Conservation (phyloP, 495 filamentous ascomycete genomes). For the Cercophora newfieldiana region DNA sequence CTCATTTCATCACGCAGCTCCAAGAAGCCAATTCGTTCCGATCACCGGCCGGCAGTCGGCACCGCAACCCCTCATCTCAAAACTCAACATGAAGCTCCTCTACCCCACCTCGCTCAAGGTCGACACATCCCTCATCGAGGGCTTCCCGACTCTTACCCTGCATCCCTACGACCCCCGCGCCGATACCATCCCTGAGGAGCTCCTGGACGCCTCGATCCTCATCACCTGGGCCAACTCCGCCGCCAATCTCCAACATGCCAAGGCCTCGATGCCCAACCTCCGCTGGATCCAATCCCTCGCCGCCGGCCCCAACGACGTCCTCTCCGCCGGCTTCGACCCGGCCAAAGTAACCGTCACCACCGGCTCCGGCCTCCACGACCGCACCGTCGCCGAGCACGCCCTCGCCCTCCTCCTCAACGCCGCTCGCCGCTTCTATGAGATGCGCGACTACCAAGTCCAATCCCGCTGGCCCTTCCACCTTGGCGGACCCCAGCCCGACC, state of each 20-base stretch:
- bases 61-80: not conserved
- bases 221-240: constrained; percentile 58
- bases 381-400: constrained; percentile 60
- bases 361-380: constrained; percentile 61
- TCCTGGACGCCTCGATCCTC: constrained; percentile 55
- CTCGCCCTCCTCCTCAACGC: constrained; percentile 53
- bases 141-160: constrained; percentile 50
- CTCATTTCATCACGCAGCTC: no score
- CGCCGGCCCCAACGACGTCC: constrained; percentile 62
- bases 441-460: constrained; percentile 57
- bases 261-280: constrained; percentile 48
- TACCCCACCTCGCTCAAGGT: constrained; percentile 60
- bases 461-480: constrained; percentile 57
- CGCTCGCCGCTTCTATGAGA: constrained; percentile 55
- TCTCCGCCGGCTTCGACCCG: constrained; percentile 55
- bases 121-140: constrained; percentile 49
- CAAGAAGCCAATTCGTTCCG: no score
- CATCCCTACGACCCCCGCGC: constrained; percentile 56
- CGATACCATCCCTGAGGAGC: constrained; percentile 52
- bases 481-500: constrained; percentile 57
- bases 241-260: constrained; percentile 54
- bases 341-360: constrained; percentile 47
- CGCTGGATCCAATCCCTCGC: constrained; percentile 63
- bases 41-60: not conserved
- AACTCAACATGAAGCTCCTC: constrained; percentile 56